phyloP scores from a whole-genome alignment of 2,329 filamentous ascomycete species.

The Fusarium nodosum region DNA sequence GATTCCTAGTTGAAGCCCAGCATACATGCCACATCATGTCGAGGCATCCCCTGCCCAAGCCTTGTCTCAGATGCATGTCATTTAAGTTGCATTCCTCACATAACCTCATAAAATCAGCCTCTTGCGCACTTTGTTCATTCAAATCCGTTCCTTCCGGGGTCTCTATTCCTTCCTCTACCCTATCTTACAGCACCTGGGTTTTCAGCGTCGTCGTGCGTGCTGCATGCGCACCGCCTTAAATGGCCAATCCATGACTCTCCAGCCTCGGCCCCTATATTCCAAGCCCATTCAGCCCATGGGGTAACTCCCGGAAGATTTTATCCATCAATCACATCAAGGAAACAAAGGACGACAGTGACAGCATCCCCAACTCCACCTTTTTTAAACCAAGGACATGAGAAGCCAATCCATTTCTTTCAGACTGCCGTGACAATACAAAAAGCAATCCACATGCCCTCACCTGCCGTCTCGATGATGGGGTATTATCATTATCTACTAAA shows the following conservation, averaged over 20 bases:
- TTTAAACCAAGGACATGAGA: conserved; percentile 43
- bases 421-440: conserved; percentile 44
- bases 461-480: conserved; percentile 50
- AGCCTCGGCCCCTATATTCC: conserved; percentile 4
- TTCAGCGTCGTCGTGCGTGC: conserved; percentile 28
- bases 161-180: conserved; percentile 41
- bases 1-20: background rate
- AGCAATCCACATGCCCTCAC: conserved; percentile 48
- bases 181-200: conserved; percentile 37
- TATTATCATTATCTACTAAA: conserved; percentile 55
- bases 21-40: conserved; percentile 15
- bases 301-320: conserved; percentile 26
- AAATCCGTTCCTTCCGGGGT: conserved; percentile 31
- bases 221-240: conserved; percentile 32
- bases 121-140: conserved; percentile 29
- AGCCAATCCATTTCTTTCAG: conserved; percentile 45
- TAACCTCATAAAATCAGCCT: conserved; percentile 20
- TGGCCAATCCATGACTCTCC: conserved; percentile 14
- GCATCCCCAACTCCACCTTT: conserved; percentile 48
- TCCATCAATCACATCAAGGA: conserved; percentile 47
- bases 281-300: conserved; percentile 16
- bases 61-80: conserved; percentile 35
- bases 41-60: background rate
- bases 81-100: conserved; percentile 37
- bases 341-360: conserved; percentile 45